Percentiles rank a stretch among this genome's conserved stretches.
Conservation (phyloP, 257 asterid species). For the Nicotiana benthamiana region DNA sequence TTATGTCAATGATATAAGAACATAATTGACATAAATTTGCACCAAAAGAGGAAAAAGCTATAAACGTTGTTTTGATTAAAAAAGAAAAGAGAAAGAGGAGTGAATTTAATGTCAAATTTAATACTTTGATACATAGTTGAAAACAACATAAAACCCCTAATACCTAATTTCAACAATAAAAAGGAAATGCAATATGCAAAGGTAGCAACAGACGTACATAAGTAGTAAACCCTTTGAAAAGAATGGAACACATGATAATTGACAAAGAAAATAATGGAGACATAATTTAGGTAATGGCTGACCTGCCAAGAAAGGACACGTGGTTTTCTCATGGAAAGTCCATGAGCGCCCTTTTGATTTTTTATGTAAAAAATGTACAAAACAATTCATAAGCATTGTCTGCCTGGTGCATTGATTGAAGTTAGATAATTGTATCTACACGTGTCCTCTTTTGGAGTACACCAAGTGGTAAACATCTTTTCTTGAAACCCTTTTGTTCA, state of each 20-base stretch:
- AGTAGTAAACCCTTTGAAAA: constrained; percentile 4
- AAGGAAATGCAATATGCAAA: not conserved
- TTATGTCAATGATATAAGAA: not conserved
- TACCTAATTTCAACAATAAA: not conserved
- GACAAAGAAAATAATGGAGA: not conserved
- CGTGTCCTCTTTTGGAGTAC: constrained; percentile 52
- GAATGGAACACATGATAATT: constrained; percentile 16
- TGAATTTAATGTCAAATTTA: not conserved
- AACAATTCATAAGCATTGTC: constrained; percentile 15
- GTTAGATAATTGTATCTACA: constrained; percentile 70
- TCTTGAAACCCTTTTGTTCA: constrained; percentile 12
- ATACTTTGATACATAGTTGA: not conserved
- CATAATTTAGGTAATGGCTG: constrained; percentile 3
- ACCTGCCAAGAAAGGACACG: constrained; percentile 47
- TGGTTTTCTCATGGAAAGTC: constrained; percentile 43
- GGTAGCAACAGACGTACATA: not conserved
- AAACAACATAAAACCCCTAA: not conserved
- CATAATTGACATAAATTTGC: not conserved
- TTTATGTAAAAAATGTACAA: not conserved
- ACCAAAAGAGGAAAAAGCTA: not conserved
- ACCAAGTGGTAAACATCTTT: constrained; percentile 31
- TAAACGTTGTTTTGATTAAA: not conserved
- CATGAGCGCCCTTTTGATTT: constrained; percentile 13
- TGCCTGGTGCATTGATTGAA: constrained; percentile 55
- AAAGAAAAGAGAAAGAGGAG: not conserved